Evolutionary conservation across 2,329 filamentous ascomycete genomes (phyloP).

Genomic region (Hypoxylon sp.): DNA sequence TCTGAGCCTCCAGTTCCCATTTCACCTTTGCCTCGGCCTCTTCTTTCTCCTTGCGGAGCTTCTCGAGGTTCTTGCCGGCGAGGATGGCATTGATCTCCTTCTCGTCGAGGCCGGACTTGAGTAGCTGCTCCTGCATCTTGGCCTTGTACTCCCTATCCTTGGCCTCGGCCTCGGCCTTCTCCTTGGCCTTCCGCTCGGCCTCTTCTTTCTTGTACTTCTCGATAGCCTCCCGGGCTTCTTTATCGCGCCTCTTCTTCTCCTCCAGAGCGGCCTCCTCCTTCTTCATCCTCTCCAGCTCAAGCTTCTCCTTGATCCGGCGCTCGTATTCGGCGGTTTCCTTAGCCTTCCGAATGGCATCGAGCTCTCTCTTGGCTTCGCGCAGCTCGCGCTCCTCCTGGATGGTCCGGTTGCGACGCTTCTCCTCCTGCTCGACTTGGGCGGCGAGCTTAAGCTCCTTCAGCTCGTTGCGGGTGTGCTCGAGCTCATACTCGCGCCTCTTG

Average conservation of each 20-base stretch:
- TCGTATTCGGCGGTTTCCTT: slow-evolving; percentile 63
- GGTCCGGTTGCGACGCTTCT: slow-evolving; percentile 55
- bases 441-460: slow-evolving; percentile 60
- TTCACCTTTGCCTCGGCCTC: slow-evolving; percentile 51
- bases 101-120: slow-evolving; percentile 69
- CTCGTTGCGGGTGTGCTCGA: slow-evolving; percentile 48
- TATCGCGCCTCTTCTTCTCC: slow-evolving; percentile 58
- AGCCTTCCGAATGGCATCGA: slow-evolving; percentile 53
- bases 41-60: slow-evolving; percentile 63
- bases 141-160: slow-evolving; percentile 66
- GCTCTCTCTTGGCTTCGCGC: slow-evolving; percentile 51
- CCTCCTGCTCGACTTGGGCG: slow-evolving; percentile 55
- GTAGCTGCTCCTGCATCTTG: slow-evolving; percentile 68
- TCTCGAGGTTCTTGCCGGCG: slow-evolving; percentile 52
- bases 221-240: slow-evolving; percentile 62
- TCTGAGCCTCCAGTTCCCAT: slow-evolving; percentile 25
- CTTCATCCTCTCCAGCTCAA: slow-evolving; percentile 62
- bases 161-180: slow-evolving; percentile 61
- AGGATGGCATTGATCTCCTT: slow-evolving; percentile 69
- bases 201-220: slow-evolving; percentile 65
- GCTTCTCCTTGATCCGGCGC: slow-evolving; percentile 63
- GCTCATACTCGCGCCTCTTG: slow-evolving; percentile 56
- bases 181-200: slow-evolving; percentile 59
- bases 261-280: slow-evolving; percentile 60
- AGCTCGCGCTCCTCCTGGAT: slow-evolving; percentile 56